Conservation (phyloP, 345 rosid species). For the Erucastrum elatum region DNA sequence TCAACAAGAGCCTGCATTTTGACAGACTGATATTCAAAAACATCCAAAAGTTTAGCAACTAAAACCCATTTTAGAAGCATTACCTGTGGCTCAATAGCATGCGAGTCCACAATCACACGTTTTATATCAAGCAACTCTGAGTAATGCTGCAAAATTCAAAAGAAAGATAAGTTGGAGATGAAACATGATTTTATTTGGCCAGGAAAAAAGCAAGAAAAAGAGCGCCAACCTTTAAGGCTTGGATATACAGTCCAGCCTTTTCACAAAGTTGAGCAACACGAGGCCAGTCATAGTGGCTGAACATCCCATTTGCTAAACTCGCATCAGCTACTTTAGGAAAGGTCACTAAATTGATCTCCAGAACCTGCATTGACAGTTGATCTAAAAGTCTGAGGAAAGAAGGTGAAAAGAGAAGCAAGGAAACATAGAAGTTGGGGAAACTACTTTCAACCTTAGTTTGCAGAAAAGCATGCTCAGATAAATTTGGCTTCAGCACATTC, state of each 20-base stretch:
- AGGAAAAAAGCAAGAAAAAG: slow-evolving; percentile 6
- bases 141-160: slow-evolving; percentile 76
- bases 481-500: slow-evolving; percentile 94
- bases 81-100: slow-evolving; percentile 99
- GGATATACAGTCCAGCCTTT: slow-evolving; percentile 92
- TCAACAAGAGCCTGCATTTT: slow-evolving; percentile 84
- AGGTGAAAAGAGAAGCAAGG: slow-evolving; percentile 1
- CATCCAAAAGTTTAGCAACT: slow-evolving; percentile 13
- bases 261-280: slow-evolving; percentile 98
- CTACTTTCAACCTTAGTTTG: slow-evolving; percentile 78
- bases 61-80: slow-evolving; percentile 32
- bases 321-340: slow-evolving; percentile 99
- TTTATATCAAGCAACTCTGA: slow-evolving; percentile 95
- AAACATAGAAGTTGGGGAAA: slow-evolving; percentile 13
- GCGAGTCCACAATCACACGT: slow-evolving; percentile 99
- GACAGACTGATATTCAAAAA: slow-evolving; percentile 7
- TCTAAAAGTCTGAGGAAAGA: slow-evolving; percentile 27
- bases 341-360: slow-evolving; percentile 97
- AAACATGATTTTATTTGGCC: too few species aligned
- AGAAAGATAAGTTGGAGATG: slow-evolving; percentile 26
- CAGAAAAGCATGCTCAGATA: slow-evolving; percentile 90
- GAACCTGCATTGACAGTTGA: slow-evolving; percentile 57
- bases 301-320: slow-evolving; percentile 98
- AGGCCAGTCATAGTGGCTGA: slow-evolving; percentile 97
- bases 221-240: slow-evolving; percentile 76